Evolutionary conservation across 1,139 yeast genomes (phyloP), one percentile per base, ranked within the genome.

Genomic region (Protomyces lactucae-debilis): DNA sequence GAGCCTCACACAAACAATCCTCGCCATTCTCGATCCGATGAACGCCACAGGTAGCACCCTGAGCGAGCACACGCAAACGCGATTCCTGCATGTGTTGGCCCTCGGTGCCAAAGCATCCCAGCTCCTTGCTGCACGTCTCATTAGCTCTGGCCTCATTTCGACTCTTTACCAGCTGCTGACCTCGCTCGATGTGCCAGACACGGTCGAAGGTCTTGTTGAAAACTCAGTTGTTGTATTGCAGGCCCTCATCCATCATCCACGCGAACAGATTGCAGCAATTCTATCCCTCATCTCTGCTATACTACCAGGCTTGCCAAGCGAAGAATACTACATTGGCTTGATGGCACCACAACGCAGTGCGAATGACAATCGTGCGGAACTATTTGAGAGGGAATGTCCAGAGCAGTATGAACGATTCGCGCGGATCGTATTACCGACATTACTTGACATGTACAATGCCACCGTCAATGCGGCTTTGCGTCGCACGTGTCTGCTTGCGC

Each of bases 201-300:
- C 72, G 32, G 64, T 66, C 8, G 40, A 25, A 10, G 67, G 35
- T 18, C 37, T 53, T 14, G 16, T 45, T 18, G 71, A 67, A 46
- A 72, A 71, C 52, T 76, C 74, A 28, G 71, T 72, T 2, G 72
- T 82, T 0, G 78, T 86, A 1, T 80, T 86, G 52, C 95, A 88
- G 71, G 83, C 89, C 0, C 76, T 91, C 52, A 87, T 90, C 84
- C 84, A 86, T 63, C 83, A 85, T 3, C 92, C 95, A 0, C 86
- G 85, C 69, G 88, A 85, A 28, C 73, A 88, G 45, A 74, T 87
- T 39, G 71, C 82, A 0, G 80, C 84, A 28, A 78, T 87, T 32
- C 74, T 90, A 25, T 79, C 82, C 51, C 76, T 89, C 57, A 77
- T 87, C 37, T 82, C 85, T 0, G 79, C 83, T 56, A 70, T 88